A percentile compares a stretch with the other conserved stretches of the same genome.
These are phyloP conservation scores for Jacaranda copaia DNA, from an alignment of 257 asterid genomes.

Conservation along the genomic window DNA sequence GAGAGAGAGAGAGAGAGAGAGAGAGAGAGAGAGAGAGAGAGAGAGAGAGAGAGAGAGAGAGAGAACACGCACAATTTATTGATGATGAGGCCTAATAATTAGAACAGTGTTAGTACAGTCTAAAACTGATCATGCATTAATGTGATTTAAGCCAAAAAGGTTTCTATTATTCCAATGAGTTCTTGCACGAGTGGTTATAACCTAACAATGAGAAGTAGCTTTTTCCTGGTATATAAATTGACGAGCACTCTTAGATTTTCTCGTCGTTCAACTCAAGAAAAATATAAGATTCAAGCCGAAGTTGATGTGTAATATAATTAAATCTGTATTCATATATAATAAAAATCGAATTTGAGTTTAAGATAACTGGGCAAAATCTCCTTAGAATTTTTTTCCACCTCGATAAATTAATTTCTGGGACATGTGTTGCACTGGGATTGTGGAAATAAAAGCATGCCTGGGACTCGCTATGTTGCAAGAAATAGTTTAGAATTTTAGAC, in stretches of 20 bases:
- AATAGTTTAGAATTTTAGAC: neutral
- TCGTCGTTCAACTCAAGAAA: slow-evolving; percentile 2
- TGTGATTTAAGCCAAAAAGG: neutral
- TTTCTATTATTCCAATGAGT: neutral
- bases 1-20: neutral
- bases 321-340: no score
- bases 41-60: slow-evolving; percentile 1
- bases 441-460: no score
- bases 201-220: slow-evolving; percentile 9
- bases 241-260: neutral
- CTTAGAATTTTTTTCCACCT: no score
- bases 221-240: neutral
- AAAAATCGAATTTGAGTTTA: no score
- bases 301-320: no score
- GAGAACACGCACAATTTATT: neutral
- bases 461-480: neutral
- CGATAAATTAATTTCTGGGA: no score
- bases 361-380: no score
- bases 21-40: neutral
- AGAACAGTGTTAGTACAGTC: slow-evolving; percentile 21
- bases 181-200: neutral
- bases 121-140: slow-evolving; percentile 30
- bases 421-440: no score
- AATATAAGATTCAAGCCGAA: no score
- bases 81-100: slow-evolving; percentile 13